phyloP scores from a whole-genome alignment of 2,329 filamentous ascomycete species.

The Parafenestella ontariensis region DNA sequence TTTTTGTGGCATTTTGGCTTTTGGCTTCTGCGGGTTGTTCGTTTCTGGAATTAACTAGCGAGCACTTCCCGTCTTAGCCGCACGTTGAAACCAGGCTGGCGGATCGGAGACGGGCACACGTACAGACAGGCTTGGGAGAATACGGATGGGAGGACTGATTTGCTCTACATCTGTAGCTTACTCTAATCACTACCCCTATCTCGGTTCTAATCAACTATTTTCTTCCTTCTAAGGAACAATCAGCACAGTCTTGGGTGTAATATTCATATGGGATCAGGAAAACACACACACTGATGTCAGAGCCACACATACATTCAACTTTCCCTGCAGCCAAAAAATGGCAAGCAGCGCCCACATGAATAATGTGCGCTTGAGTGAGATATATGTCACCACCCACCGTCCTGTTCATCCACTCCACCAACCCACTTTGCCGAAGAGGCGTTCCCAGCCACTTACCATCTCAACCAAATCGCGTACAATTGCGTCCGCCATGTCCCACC shows the following conservation, averaged over 20 bases:
- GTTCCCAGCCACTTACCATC: background rate
- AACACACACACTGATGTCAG: too few relatives aligned
- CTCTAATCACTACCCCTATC: too few relatives aligned
- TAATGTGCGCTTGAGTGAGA: background rate
- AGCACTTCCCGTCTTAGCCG: background rate
- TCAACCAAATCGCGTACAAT: background rate
- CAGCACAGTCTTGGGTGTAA: too few relatives aligned
- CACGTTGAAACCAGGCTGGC: background rate
- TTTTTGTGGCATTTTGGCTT: too few relatives aligned
- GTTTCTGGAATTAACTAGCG: background rate
- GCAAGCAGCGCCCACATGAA: background rate
- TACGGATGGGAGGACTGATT: background rate
- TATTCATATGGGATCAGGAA: too few relatives aligned
- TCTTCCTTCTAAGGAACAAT: background rate
- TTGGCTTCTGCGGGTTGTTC: background rate
- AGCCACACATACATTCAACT: background rate
- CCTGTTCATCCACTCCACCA: background rate
- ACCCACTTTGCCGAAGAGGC: background rate
- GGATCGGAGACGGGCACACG: background rate
- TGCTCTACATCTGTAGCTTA: too few relatives aligned
- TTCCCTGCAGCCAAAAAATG: background rate
- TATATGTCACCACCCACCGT: background rate
- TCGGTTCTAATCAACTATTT: background rate
- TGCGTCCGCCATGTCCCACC: background rate
- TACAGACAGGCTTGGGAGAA: too few relatives aligned